Conservation (phyloP, 768 basidiomycete species). For the Imleria badia region DNA sequence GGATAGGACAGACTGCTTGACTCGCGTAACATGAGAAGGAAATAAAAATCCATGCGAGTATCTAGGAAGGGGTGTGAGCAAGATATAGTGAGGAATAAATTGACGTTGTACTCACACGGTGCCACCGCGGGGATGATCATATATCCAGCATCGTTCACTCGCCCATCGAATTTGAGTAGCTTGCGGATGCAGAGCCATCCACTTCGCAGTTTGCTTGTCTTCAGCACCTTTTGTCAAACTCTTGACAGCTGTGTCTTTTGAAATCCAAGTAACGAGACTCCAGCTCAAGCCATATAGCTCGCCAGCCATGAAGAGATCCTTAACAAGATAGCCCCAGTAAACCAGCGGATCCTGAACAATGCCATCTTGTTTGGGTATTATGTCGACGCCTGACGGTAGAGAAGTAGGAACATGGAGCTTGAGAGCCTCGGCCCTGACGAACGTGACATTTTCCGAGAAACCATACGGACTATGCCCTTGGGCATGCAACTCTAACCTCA, state of each 20-base stretch:
- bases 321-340: conserved; percentile 90
- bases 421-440: background rate
- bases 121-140: conserved; percentile 92
- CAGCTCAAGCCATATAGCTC: conserved; percentile 90
- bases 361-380: conserved; percentile 7
- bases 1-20: conserved; percentile 55
- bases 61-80: conserved; percentile 38
- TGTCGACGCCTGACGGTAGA: background rate
- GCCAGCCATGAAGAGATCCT: conserved; percentile 93
- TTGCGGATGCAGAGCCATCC: conserved; percentile 87
- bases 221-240: conserved; percentile 76
- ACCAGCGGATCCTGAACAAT: conserved; percentile 61
- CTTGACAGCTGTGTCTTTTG: conserved; percentile 70
- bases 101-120: conserved; percentile 68
- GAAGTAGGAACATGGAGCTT: background rate
- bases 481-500: conserved; percentile 72
- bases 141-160: conserved; percentile 95
- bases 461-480: conserved; percentile 31
- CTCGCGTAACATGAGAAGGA: conserved; percentile 79
- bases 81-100: conserved; percentile 1
- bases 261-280: conserved; percentile 84
- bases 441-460: conserved; percentile 9
- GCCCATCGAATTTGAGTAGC: conserved; percentile 82
- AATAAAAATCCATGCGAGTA: conserved; percentile 96
- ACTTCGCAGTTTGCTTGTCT: conserved; percentile 90